Percentiles rank a stretch among this genome's conserved stretches.
Conservation (phyloP, 2,329 filamentous ascomycete species). For the Cladophialophora bantiana region DNA sequence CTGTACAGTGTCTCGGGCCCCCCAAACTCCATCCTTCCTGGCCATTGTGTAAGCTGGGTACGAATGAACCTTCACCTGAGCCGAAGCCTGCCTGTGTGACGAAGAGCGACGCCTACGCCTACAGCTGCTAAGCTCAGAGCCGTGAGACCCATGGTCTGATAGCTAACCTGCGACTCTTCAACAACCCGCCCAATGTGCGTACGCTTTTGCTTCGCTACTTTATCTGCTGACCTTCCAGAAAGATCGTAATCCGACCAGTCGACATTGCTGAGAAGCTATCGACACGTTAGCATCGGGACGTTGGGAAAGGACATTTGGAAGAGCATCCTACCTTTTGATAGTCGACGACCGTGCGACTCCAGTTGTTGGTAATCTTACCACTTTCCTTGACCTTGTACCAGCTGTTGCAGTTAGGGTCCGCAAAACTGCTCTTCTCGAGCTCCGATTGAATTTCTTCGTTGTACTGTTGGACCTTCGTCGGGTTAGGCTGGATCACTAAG, state of each 20-base stretch:
- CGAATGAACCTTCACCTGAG: slow-evolving; percentile 12
- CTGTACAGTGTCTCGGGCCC: slow-evolving; percentile 2
- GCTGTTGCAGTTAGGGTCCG: slow-evolving; percentile 60
- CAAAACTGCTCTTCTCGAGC: slow-evolving; percentile 57
- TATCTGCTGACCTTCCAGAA: slow-evolving; percentile 37
- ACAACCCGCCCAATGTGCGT: slow-evolving; percentile 45
- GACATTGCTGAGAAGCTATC: slow-evolving; percentile 41
- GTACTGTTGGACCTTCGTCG: slow-evolving; percentile 30
- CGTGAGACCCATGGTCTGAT: slow-evolving; percentile 67
- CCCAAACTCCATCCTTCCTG: neutral
- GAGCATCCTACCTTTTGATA: slow-evolving; percentile 56
- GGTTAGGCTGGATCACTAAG: slow-evolving; percentile 56
- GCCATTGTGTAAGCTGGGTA: neutral
- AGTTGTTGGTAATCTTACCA: slow-evolving; percentile 65
- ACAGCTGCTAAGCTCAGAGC: slow-evolving; percentile 75
- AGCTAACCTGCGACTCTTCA: slow-evolving; percentile 48
- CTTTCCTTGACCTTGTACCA: slow-evolving; percentile 64
- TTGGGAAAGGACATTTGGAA: neutral
- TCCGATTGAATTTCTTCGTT: slow-evolving; percentile 39
- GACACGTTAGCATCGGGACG: slow-evolving; percentile 15
- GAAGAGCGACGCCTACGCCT: slow-evolving; percentile 31
- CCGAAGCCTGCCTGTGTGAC: slow-evolving; percentile 30
- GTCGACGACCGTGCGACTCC: slow-evolving; percentile 60
- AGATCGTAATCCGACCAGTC: slow-evolving; percentile 43
- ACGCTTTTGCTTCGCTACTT: slow-evolving; percentile 22